Evolutionary conservation across 495 filamentous ascomycete species (phyloP).

Genomic region (Gamarada debralockiae): DNA sequence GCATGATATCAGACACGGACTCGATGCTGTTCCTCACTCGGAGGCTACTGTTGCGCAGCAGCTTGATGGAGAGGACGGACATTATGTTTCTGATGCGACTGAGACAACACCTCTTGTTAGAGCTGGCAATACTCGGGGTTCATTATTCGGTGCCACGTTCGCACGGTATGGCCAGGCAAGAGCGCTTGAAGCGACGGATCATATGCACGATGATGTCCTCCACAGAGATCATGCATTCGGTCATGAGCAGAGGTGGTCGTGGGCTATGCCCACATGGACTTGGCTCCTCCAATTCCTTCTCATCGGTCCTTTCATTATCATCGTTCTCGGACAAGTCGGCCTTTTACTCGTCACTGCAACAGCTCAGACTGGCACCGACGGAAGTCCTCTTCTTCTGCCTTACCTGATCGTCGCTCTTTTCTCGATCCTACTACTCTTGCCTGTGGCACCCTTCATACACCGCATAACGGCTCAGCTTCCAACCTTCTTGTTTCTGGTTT

Average conservation of each 20-base stretch:
- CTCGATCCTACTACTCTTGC: constrained; percentile 70
- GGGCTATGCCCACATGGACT: constrained; percentile 69
- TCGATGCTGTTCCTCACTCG: constrained; percentile 27
- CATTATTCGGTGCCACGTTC: constrained; percentile 53
- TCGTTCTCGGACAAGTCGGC: constrained; percentile 68
- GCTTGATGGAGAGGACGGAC: constrained; percentile 33
- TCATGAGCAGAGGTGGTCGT: constrained; percentile 85
- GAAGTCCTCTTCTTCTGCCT: constrained; percentile 57
- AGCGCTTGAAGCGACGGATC: not conserved
- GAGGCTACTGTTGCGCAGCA: constrained; percentile 27
- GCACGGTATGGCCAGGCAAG: constrained; percentile 33
- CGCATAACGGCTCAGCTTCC: constrained; percentile 82
- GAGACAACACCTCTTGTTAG: constrained; percentile 78
- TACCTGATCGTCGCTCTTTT: constrained; percentile 67
- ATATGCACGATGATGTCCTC: not conserved
- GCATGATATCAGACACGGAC: constrained; percentile 38
- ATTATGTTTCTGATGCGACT: constrained; percentile 53
- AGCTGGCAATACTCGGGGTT: constrained; percentile 7
- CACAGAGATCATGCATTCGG: constrained; percentile 53
- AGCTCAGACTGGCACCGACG: constrained; percentile 78
- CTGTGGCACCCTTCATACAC: constrained; percentile 80
- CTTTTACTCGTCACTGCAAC: constrained; percentile 70
- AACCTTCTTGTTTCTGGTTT: constrained; percentile 67
- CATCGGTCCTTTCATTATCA: constrained; percentile 69
- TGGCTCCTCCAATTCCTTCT: constrained; percentile 87